Evolutionary conservation across 441 rosid genomes (phyloP).

Genomic region (Eruca vesicaria): DNA sequence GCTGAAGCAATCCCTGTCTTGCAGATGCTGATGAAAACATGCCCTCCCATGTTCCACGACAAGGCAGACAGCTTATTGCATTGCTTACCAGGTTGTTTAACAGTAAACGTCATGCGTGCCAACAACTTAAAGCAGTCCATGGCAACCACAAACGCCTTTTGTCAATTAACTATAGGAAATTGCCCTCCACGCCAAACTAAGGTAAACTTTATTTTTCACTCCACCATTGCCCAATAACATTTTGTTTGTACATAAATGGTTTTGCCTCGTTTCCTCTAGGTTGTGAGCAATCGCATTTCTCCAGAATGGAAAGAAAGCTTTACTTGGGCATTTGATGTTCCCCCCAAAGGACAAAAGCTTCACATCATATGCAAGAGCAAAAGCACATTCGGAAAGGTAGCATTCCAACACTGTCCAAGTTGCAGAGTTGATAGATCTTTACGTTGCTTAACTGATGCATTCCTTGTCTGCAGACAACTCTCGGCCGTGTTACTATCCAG

Average conservation of each 20-base stretch:
- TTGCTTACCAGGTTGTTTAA: conserved; percentile 96
- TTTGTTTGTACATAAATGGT: neutral
- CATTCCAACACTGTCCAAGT: neutral
- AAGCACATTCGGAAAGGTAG: conserved; percentile 90
- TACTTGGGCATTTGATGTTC: conserved; percentile 89
- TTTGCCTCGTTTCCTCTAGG: conserved; percentile 41
- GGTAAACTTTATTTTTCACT: conserved; percentile 37
- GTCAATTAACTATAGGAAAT: conserved; percentile 93
- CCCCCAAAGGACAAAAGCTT: conserved; percentile 95
- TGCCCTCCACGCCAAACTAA: conserved; percentile 86
- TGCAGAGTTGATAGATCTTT: neutral
- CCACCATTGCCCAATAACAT: neutral
- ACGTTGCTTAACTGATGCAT: neutral
- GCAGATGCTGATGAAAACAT: conserved; percentile 94
- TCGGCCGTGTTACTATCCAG: conserved; percentile 81
- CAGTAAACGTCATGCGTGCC: conserved; percentile 92
- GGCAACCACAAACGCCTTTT: conserved; percentile 88
- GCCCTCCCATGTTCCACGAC: conserved; percentile 97
- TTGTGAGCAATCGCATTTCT: conserved; percentile 60
- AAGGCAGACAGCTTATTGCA: conserved; percentile 94
- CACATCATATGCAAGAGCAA: conserved; percentile 94
- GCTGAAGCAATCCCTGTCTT: conserved; percentile 96
- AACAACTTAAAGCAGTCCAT: conserved; percentile 98
- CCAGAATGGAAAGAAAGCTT: conserved; percentile 96
- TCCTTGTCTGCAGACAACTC: conserved; percentile 58